phyloP scores from a whole-genome alignment of 2,329 filamentous ascomycete genomes.

The Golovinomyces cichoracearum region DNA sequence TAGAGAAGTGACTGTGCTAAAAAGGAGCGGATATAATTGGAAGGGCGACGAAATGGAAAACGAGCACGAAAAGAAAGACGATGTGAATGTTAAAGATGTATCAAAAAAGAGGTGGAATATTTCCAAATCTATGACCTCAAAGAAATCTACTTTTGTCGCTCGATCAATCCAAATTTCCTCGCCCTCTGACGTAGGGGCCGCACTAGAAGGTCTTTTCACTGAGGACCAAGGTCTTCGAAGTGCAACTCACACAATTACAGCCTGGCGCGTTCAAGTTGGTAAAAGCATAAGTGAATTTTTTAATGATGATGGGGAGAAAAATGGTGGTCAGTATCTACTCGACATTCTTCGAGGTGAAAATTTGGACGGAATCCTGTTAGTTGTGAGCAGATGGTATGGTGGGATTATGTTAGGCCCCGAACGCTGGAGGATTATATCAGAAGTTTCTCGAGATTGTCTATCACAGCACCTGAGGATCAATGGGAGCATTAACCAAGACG shows the following conservation, averaged over 20 bases:
- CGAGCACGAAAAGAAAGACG: background rate
- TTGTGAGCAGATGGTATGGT: slow-evolving; percentile 36
- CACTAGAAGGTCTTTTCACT: slow-evolving; percentile 24
- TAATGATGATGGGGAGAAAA: slow-evolving; percentile 33
- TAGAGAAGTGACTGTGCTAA: slow-evolving; percentile 47
- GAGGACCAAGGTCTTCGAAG: slow-evolving; percentile 24
- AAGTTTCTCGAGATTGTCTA: slow-evolving; percentile 28
- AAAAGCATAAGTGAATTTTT: slow-evolving; percentile 10
- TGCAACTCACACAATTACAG: slow-evolving; percentile 27
- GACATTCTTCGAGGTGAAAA: slow-evolving; percentile 26
- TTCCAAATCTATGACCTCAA: slow-evolving; percentile 26
- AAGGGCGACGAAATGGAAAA: slow-evolving; percentile 3
- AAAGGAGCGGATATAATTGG: slow-evolving; percentile 49
- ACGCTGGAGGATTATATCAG: slow-evolving; percentile 35
- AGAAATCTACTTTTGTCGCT: slow-evolving; percentile 31
- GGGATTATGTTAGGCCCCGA: slow-evolving; percentile 35
- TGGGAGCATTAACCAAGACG: slow-evolving; percentile 23
- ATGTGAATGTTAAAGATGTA: background rate
- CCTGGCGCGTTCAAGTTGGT: slow-evolving; percentile 10
- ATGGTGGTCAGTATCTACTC: slow-evolving; percentile 30
- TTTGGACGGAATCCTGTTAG: slow-evolving; percentile 26
- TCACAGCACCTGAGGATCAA: slow-evolving; percentile 23
- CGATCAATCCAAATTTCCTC: slow-evolving; percentile 21
- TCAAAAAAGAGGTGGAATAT: slow-evolving; percentile 20
- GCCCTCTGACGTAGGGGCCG: slow-evolving; percentile 18